Conservation (phyloP, 2,329 filamentous ascomycete genomes). For the Colletotrichum sojae region DNA sequence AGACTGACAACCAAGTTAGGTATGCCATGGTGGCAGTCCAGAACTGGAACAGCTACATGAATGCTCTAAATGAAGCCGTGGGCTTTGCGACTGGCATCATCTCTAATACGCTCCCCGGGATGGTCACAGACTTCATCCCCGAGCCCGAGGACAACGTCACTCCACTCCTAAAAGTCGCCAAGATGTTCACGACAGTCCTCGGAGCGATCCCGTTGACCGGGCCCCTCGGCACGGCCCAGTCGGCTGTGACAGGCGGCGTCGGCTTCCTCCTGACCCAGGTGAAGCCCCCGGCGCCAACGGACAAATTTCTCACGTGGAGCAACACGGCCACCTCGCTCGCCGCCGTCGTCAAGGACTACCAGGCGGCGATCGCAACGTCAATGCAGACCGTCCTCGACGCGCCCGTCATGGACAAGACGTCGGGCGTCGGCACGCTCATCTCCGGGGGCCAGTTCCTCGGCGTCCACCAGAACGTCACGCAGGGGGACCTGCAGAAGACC, state of each 20-base stretch:
- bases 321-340: neutral
- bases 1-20: neutral
- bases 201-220: neutral
- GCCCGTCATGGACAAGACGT: neutral
- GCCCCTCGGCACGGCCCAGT: neutral
- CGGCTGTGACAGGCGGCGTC: neutral
- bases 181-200: neutral
- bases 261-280: neutral
- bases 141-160: neutral
- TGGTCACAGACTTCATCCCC: neutral
- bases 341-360: neutral
- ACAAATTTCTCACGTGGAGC: slow-evolving; percentile 9
- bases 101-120: neutral
- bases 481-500: neutral
- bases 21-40: neutral
- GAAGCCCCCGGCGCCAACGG: neutral
- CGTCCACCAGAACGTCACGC: neutral
- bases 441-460: neutral
- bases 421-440: neutral
- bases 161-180: neutral
- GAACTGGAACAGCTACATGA: slow-evolving; percentile 1
- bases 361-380: neutral
- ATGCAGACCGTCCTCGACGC: neutral
- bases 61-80: neutral
- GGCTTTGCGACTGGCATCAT: neutral